A percentile compares a stretch with the other conserved stretches of the same genome.
Evolutionary conservation across 768 basidiomycete genomes (phyloP).

Genomic region (Kwoniella pini): DNA sequence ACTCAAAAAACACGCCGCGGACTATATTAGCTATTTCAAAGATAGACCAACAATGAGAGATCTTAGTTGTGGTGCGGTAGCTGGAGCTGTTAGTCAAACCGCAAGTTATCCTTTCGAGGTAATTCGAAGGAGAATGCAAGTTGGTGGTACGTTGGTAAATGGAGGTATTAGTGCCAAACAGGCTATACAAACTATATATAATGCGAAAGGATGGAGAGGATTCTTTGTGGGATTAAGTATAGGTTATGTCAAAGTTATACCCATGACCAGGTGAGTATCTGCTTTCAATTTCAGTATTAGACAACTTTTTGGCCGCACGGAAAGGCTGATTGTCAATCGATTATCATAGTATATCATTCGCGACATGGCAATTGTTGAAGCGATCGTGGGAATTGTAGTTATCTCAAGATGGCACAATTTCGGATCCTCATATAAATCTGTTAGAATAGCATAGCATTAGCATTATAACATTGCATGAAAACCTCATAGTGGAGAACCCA

Average conservation of each 20-base stretch:
- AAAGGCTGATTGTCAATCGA: not conserved
- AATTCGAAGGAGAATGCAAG: conserved; percentile 88
- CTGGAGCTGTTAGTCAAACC: conserved; percentile 83
- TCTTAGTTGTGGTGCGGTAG: conserved; percentile 77
- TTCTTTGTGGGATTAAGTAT: conserved; percentile 90
- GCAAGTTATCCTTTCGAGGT: conserved; percentile 94
- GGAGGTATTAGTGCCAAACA: conserved; percentile 78
- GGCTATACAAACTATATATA: conserved; percentile 70
- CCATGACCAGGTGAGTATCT: conserved; percentile 74
- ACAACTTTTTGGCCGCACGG: no score
- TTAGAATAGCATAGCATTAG: no score
- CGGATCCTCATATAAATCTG: no score
- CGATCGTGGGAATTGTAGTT: conserved; percentile 57
- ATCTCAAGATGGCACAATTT: no score
- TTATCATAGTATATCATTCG: conserved; percentile 73
- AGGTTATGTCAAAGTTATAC: conserved; percentile 90
- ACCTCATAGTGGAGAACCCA: no score
- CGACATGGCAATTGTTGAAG: conserved; percentile 85
- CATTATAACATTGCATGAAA: no score
- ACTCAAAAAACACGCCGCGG: conserved; percentile 59
- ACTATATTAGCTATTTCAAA: conserved; percentile 34
- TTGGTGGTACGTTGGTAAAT: conserved; percentile 71
- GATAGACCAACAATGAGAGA: conserved; percentile 63
- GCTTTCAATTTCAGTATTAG: no score
- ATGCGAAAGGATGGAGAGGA: conserved; percentile 72